phyloP scores from a whole-genome alignment of 257 asterid genomes.

The Solanum pimpinellifolium region DNA sequence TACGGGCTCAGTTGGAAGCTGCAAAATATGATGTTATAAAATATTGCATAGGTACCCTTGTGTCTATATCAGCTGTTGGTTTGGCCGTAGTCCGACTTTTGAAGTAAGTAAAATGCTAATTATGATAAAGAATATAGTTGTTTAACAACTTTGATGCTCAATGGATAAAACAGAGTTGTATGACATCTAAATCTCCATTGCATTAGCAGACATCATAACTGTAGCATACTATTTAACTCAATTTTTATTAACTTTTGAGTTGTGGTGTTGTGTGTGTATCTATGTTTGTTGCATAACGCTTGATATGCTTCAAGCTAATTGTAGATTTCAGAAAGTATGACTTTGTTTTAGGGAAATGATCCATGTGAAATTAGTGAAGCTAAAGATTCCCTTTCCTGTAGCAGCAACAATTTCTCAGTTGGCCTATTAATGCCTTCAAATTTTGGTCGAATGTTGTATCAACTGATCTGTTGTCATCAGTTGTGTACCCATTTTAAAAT shows the following conservation, averaged over 20 bases:
- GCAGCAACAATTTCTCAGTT: neutral
- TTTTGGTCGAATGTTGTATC: neutral
- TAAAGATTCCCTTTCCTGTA: neutral
- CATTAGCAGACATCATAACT: neutral
- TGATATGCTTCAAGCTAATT: neutral
- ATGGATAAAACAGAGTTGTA: neutral
- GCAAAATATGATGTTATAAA: constrained; percentile 90
- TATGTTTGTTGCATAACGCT: neutral
- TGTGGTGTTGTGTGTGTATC: neutral
- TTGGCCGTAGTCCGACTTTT: constrained; percentile 68
- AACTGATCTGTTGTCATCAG: neutral
- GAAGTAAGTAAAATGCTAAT: constrained; percentile 25
- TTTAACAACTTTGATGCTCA: neutral
- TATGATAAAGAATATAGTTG: neutral
- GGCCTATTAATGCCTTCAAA: neutral
- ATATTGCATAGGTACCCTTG: constrained; percentile 87
- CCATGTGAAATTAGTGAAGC: neutral
- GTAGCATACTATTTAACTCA: neutral
- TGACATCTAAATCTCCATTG: neutral
- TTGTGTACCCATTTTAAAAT: neutral
- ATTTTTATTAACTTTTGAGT: neutral
- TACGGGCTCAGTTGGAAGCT: constrained; percentile 83
- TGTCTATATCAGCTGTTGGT: constrained; percentile 77
- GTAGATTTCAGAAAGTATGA: neutral
- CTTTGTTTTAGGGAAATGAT: neutral